Evolutionary conservation across 2,329 filamentous ascomycete species (phyloP).

Genomic region (Thielaviopsis ethacetica): DNA sequence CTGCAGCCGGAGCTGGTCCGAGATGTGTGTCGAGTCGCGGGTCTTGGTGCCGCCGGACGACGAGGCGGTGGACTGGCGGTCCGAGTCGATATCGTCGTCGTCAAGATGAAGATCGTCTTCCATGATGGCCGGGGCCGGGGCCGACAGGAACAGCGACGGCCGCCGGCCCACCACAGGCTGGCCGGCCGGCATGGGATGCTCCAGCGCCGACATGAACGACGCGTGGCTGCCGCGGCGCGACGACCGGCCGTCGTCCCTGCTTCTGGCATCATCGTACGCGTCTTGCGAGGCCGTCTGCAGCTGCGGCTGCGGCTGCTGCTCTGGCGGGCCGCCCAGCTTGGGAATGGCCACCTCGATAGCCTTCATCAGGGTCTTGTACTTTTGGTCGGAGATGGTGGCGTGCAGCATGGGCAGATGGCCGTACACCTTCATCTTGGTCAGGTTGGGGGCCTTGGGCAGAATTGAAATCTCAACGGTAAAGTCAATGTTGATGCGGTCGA

Average conservation of each 20-base stretch:
- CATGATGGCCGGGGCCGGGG: slow-evolving; percentile 56
- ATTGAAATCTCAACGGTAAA: slow-evolving; percentile 95
- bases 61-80: slow-evolving; percentile 35
- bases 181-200: slow-evolving; percentile 4
- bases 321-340: slow-evolving; percentile 40
- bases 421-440: slow-evolving; percentile 82
- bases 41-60: not conserved
- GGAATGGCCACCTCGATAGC: slow-evolving; percentile 91
- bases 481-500: slow-evolving; percentile 94
- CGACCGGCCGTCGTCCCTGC: not conserved
- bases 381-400: slow-evolving; percentile 79
- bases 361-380: slow-evolving; percentile 95
- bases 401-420: slow-evolving; percentile 86
- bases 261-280: not conserved
- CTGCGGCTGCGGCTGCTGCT: not conserved
- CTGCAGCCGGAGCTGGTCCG: slow-evolving; percentile 41
- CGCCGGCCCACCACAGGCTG: not conserved
- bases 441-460: slow-evolving; percentile 81
- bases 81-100: slow-evolving; percentile 48
- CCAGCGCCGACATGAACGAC: slow-evolving; percentile 12
- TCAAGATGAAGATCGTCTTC: slow-evolving; percentile 57
- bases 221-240: slow-evolving; percentile 9
- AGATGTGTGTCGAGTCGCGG: not conserved
- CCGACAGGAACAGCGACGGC: slow-evolving; percentile 51
- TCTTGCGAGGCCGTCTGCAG: not conserved